Base-by-base conservation (phyloP, 225 moss, liverwort and hornwort genomes). In the Bryoerythrophyllum caledonicum region DNA sequence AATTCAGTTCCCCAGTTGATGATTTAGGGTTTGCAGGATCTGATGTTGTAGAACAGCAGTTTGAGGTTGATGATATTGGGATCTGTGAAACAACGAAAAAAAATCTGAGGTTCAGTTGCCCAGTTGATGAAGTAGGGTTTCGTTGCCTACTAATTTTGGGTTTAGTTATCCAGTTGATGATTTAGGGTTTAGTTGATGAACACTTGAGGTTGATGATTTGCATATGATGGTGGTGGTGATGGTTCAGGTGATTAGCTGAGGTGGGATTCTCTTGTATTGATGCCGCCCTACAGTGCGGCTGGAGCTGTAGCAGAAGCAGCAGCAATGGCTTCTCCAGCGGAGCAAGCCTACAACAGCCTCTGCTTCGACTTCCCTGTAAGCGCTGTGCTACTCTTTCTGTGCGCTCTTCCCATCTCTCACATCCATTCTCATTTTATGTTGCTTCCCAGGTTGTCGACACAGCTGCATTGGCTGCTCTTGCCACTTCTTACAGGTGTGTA, bases 311-410 rank as follows among this genome's bases (percentile, higher is more conserved):
- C 82, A 56, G 68, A 71, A 72, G 74, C 79, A 26, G 84, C 75
- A 38, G 83, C 79, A 32, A 74, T 82, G 75, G 74, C 57, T 79
- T 82, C 79, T 49, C 73, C 80, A 28, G 91, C 93, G 20, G 74
- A 85, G 74, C 86, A 90, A 84, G 93, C 93, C 43, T 93, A 91
- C 78, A 76, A 73, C 68, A 95, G 93, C 78, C 77, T 95, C 68
- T 91, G 88, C 83, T 95, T 82, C 51, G 95, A 95, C 81, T 95
- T 93, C 68, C 93, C 93, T 78, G 93, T 93, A 17, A 72, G 85
- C n/a, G 35, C 67, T 25, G 76, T 68, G 49, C 37, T 43, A 53
- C 8, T 55, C n/a, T 30, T 17, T 34, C 10, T 53, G 12, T 60
- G 32, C 12, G 20, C 28, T n/a, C n/a, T 72, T 67, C n/a, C 37